Base-by-base conservation (phyloP, 2,329 filamentous ascomycete species). In the Leptodontidium sp. region DNA sequence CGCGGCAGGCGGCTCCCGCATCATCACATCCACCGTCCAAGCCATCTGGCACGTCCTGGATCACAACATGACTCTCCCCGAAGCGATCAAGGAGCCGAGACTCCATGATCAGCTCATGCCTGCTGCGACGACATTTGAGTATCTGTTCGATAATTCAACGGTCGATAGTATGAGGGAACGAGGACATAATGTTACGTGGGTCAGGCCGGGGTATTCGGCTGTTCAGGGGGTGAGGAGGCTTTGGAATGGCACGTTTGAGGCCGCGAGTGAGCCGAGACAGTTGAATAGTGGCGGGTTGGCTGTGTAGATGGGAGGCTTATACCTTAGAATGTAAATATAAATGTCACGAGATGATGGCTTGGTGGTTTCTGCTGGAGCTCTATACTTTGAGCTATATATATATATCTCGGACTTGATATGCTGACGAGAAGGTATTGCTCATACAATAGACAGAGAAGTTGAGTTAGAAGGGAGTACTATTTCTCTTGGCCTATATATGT, bases 61-160 rank as follows among this genome's bases (percentile, higher is more conserved):
- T 75, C 85, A 88, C 70, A 77, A 75, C 15, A 82, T 90, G 79
- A 87, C 85, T 0, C 84, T 90, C 5, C 79, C 81, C 0, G 82
- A 91, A 62, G 91, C 93, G 0, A 83, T 97, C 15, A 83, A 82
- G 0, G 79, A 86, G 75, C 91, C 91, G 0, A 84, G 94, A 9
- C 81, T 97, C 26, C 94, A 97, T 76, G 93, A 97, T 77, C 94
- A 97, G 80, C 82, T 97, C 11, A 83, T 93, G 64, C 94, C 93
- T 0, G 90, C 93, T 74, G 80, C 81, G 61, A 85, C 90, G 1
- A 82, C 81, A 0, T 90, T 96, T 64, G 93, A 97, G 80, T 88
- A 87, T 40, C 79, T 79, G 0, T 97, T 91, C 73, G 85, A 92
- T 73, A 90, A 91, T 70, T 77, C 74, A 1, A 91, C 89, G 0